phyloP scores from a whole-genome alignment of 345 rosid species.

The Microcos paniculata region DNA sequence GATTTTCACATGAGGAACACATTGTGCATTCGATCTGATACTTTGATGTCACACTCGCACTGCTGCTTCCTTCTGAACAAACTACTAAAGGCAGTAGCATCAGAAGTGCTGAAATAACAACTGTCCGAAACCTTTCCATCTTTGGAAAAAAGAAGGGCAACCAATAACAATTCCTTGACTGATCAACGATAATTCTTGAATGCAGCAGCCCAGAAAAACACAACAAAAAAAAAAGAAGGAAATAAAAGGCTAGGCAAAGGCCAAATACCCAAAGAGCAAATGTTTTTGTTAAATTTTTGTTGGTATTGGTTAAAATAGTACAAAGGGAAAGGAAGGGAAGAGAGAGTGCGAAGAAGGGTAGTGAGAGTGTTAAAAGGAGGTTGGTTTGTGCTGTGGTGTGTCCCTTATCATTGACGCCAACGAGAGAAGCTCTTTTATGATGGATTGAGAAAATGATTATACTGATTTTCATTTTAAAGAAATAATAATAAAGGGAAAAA shows the following conservation, averaged over 20 bases:
- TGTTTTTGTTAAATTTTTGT: not conserved
- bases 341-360: conserved; percentile 11
- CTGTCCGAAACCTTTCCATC: conserved; percentile 36
- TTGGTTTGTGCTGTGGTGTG: too few species aligned
- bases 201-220: not conserved
- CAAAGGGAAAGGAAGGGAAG: not conserved
- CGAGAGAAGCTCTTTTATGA: not conserved
- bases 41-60: conserved; percentile 24
- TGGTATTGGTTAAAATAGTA: too few species aligned
- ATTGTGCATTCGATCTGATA: conserved; percentile 77
- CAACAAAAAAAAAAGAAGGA: not conserved
- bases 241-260: not conserved
- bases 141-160: not conserved
- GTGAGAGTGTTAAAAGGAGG: not conserved
- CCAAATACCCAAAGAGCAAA: too few species aligned
- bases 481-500: not conserved
- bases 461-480: not conserved
- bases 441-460: not conserved
- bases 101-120: conserved; percentile 18
- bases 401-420: conserved; percentile 22
- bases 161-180: not conserved
- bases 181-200: not conserved
- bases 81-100: conserved; percentile 18
- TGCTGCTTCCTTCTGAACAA: conserved; percentile 5
- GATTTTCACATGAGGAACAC: conserved; percentile 81